Conservation (phyloP, 2,329 filamentous ascomycete genomes). For the Ilyonectria sp. region DNA sequence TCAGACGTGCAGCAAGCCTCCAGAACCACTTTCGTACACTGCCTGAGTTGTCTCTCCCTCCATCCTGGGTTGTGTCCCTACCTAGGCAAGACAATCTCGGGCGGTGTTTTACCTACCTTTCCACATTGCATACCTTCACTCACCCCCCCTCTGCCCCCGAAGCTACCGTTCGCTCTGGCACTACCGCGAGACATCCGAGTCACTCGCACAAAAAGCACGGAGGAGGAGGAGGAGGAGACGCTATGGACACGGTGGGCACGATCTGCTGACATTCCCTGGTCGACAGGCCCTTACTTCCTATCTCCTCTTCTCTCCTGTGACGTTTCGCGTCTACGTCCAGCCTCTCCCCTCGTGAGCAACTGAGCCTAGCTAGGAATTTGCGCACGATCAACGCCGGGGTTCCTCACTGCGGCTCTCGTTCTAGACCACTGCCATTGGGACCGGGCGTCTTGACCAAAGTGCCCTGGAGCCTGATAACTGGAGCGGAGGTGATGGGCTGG, state of each 20-base stretch:
- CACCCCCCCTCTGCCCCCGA: slow-evolving; percentile 34
- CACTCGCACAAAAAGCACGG: slow-evolving; percentile 40
- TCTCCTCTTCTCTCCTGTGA: slow-evolving; percentile 8
- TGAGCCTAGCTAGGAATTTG: slow-evolving; percentile 9
- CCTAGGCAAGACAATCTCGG: slow-evolving; percentile 48
- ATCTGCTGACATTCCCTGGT: slow-evolving; percentile 27
- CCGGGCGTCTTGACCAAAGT: slow-evolving; percentile 34
- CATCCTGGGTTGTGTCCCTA: slow-evolving; percentile 38
- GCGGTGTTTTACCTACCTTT: slow-evolving; percentile 44
- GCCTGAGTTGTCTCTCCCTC: slow-evolving; percentile 28
- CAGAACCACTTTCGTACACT: slow-evolving; percentile 9
- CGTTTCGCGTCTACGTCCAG: slow-evolving; percentile 6
- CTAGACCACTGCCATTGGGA: slow-evolving; percentile 41
- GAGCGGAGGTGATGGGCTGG: slow-evolving; percentile 34
- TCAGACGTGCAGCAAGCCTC: slow-evolving; percentile 1
- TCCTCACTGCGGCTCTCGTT: slow-evolving; percentile 37
- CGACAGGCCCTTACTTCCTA: slow-evolving; percentile 20
- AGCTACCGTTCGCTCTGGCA: slow-evolving; percentile 40
- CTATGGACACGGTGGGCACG: slow-evolving; percentile 35
- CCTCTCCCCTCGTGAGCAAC: slow-evolving; percentile 11
- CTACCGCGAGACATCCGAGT: slow-evolving; percentile 47
- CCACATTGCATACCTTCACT: slow-evolving; percentile 34
- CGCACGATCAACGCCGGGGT: slow-evolving; percentile 33
- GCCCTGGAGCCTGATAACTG: slow-evolving; percentile 36
- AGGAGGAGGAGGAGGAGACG: slow-evolving; percentile 20